A percentile compares a stretch with the other conserved stretches of the same genome.
phyloP scores from a whole-genome alignment of 164 flowering plant species.

The Chimonanthus salicifolius region DNA sequence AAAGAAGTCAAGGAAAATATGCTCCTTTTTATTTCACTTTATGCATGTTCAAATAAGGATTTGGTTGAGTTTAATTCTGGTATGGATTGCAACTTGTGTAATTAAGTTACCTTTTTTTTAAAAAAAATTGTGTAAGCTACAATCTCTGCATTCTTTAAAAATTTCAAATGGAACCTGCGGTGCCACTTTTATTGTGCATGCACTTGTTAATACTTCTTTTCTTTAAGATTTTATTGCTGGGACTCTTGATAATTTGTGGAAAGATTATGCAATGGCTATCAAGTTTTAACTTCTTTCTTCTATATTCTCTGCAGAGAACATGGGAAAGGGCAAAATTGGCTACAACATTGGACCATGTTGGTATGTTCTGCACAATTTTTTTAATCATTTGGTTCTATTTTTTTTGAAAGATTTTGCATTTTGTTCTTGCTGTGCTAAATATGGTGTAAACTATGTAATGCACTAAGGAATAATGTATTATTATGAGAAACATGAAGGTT shows the following conservation, averaged over 20 bases:
- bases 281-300: neutral
- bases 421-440: neutral
- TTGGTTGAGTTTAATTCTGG: neutral
- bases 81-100: too few relatives aligned
- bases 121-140: neutral
- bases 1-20: neutral
- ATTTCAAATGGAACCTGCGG: too few relatives aligned
- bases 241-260: neutral
- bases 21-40: neutral
- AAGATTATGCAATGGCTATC: neutral
- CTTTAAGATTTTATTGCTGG: constrained; percentile 1
- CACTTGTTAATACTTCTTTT: neutral
- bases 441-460: neutral
- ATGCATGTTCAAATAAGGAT: neutral
- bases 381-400: neutral
- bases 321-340: constrained; percentile 94
- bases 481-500: neutral
- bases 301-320: constrained; percentile 60
- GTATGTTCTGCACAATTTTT: constrained; percentile 25
- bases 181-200: too few relatives aligned
- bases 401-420: too few relatives aligned
- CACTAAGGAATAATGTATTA: neutral
- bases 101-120: neutral
- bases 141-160: neutral
- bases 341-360: constrained; percentile 67